These are phyloP conservation scores for Aspergillus flavus DNA, from an alignment of 2,329 filamentous ascomycete species.

Conservation along the genomic window DNA sequence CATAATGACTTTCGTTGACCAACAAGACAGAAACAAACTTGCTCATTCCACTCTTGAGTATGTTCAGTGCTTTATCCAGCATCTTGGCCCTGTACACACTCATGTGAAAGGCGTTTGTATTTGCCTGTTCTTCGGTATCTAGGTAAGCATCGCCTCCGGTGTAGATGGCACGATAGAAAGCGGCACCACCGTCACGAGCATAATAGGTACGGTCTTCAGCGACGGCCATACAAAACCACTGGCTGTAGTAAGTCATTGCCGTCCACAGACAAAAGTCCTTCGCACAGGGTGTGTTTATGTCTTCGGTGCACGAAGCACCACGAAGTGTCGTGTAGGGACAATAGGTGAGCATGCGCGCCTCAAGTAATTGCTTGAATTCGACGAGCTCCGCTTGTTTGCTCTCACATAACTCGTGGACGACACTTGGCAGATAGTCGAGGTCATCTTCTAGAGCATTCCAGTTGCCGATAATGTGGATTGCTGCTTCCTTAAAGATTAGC, in stretches of 20 bases:
- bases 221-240: conserved; percentile 50
- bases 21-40: conserved; percentile 38
- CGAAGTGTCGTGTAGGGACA: conserved; percentile 18
- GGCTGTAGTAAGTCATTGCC: conserved; percentile 30
- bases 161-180: conserved; percentile 46
- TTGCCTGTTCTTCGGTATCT: conserved; percentile 30
- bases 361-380: conserved; percentile 27
- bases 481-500: conserved; percentile 37
- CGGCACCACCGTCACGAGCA: conserved; percentile 50
- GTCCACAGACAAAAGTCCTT: conserved; percentile 14
- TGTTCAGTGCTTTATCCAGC: conserved; percentile 32
- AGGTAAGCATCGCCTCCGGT: conserved; percentile 48
- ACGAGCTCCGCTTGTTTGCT: conserved; percentile 28
- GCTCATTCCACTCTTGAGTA: conserved; percentile 44
- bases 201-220: conserved; percentile 41
- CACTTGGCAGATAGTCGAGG: conserved; percentile 20
- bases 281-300: neutral
- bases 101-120: conserved; percentile 33
- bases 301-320: neutral
- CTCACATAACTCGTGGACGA: conserved; percentile 26
- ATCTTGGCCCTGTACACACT: conserved; percentile 28
- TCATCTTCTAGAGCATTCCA: conserved; percentile 25
- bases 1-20: conserved; percentile 38
- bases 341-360: conserved; percentile 32
- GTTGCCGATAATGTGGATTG: conserved; percentile 35